These are phyloP conservation scores for Apocynum venetum DNA, from an alignment of 257 asterid genomes.

Conservation along the genomic window DNA sequence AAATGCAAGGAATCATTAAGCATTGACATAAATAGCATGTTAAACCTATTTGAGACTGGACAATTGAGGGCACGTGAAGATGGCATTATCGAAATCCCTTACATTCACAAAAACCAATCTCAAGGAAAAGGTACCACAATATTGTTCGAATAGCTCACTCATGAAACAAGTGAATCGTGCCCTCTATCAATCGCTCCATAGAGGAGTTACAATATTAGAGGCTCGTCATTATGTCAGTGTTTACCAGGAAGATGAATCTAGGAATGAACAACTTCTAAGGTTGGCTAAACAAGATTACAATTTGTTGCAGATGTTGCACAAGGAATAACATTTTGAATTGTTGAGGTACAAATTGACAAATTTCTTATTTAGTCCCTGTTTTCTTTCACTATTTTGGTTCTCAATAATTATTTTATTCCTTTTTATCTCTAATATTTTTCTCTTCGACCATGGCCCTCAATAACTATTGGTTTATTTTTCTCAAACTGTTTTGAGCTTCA, in stretches of 20 bases:
- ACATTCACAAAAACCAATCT: not conserved
- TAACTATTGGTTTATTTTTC: too few relatives aligned
- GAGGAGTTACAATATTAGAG: constrained; percentile 34
- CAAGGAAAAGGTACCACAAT: not conserved
- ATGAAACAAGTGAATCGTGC: constrained; percentile 28
- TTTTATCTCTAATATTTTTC: too few relatives aligned
- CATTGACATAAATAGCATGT: not conserved
- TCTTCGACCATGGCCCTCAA: too few relatives aligned
- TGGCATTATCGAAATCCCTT: not conserved
- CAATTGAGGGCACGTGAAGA: not conserved
- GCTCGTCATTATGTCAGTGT: constrained; percentile 16
- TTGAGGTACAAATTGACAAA: constrained; percentile 15
- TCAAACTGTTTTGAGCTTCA: too few relatives aligned
- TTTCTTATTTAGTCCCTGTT: too few relatives aligned
- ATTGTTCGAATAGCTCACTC: constrained; percentile 2
- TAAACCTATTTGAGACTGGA: constrained; percentile 8
- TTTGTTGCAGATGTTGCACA: constrained; percentile 33
- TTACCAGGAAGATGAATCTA: not conserved
- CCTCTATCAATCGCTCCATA: constrained; percentile 27
- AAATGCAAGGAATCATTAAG: not conserved
- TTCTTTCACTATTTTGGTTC: too few relatives aligned
- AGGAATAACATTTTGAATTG: constrained; percentile 28
- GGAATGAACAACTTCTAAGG: too few relatives aligned
- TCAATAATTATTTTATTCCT: too few relatives aligned
- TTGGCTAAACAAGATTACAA: constrained; percentile 25